These are phyloP conservation scores for Cicer arietinum DNA, from an alignment of 306 rosid species.

Conservation along the genomic window DNA sequence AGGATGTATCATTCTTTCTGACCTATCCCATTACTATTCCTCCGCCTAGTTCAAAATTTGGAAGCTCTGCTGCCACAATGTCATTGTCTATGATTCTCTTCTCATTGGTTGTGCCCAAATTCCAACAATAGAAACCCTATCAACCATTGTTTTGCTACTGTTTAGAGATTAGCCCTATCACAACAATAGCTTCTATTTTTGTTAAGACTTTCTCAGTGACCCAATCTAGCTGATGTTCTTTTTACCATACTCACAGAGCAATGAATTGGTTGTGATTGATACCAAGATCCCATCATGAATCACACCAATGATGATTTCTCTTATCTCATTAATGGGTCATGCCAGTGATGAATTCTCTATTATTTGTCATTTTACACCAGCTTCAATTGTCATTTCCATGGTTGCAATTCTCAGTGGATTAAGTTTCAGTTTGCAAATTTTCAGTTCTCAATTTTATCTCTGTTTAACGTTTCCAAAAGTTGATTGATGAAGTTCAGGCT, in stretches of 20 bases:
- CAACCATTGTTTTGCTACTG: not conserved
- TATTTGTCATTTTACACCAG: not conserved
- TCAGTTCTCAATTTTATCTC: not conserved
- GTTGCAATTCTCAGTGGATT: not conserved
- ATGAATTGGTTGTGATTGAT: not conserved
- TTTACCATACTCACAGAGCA: constrained; percentile 4
- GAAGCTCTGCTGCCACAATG: not conserved
- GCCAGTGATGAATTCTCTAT: not conserved
- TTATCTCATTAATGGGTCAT: not conserved
- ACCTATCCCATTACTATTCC: too few species aligned
- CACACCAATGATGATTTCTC: not conserved
- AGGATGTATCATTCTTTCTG: not conserved
- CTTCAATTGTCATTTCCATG: not conserved
- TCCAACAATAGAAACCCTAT: too few species aligned
- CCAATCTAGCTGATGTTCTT: not conserved
- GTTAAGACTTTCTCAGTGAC: not conserved
- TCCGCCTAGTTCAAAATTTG: too few species aligned
- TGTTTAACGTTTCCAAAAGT: constrained; percentile 1
- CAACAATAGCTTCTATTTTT: not conserved
- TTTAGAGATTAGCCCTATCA: not conserved
- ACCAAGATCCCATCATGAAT: not conserved
- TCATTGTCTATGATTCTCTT: not conserved
- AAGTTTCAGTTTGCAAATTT: not conserved
- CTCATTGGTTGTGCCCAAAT: too few species aligned
- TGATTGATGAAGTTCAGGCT: not conserved